Evolutionary conservation across 2,329 filamentous ascomycete species (phyloP), one percentile per base, ranked within the genome.

Genomic region (Colletotrichum australisinense): DNA sequence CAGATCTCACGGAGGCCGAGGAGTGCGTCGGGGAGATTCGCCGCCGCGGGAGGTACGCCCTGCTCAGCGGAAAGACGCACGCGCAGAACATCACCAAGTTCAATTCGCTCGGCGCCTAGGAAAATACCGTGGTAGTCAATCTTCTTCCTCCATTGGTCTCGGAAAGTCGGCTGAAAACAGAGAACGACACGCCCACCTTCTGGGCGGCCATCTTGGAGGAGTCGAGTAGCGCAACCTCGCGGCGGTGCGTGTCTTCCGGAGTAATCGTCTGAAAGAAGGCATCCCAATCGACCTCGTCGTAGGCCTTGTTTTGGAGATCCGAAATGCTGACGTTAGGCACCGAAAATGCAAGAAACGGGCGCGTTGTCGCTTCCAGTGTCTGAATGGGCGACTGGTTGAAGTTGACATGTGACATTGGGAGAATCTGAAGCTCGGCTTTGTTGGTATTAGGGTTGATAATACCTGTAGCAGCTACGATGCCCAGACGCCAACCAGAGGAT

Each of bases 341-440:
- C 12, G 85, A 88, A 70, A 88, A 89, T 12, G 87, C 86, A 52
- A 88, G 81, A 74, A 88, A 89, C 1, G 87, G 87, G 3, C 87
- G 83, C 76, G 88, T 82, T 22, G 87, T 85, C 5, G 75, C 77
- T 58, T 84, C 82, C 0, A 77, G 60, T 72, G 86, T 87, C 5
- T 86, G 81, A 24, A 81, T 79, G 32, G 80, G 79, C 52, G 49
- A 28, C 58, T 86, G 82, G 22, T 77, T 81, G 6, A 85, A 81
- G 7, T 82, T 71, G 35, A 78, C 79, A 69, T 86, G 83, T 9
- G 81, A 83, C 42, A 85, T 81, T 22, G 84, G 85, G n/a, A 85
- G 80, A 38, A 87, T 77, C n/a, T 73, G 66, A 4, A 73, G 42
- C 19, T 70, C 57, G 14, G 67, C 42, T 53, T 73, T 72, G 38